Conservation (phyloP, 148 eudicot species). For the Silene conica region DNA sequence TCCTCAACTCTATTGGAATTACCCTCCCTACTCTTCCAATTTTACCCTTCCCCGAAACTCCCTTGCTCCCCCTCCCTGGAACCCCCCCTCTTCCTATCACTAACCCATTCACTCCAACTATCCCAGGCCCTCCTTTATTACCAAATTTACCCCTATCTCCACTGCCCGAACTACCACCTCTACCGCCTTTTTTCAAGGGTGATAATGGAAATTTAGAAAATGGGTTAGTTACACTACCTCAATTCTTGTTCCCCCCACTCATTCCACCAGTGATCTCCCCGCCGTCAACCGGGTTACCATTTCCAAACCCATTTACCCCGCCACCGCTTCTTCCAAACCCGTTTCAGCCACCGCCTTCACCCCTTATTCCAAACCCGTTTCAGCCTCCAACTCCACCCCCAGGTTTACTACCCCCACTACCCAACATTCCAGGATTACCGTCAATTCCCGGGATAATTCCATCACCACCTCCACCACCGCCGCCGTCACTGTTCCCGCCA, state of each 20-base stretch:
- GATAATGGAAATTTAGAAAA: background rate
- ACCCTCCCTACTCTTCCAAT: slow-evolving; percentile 17
- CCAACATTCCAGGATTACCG: slow-evolving; percentile 1
- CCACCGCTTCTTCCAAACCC: slow-evolving; percentile 37
- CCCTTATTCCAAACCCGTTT: slow-evolving; percentile 37
- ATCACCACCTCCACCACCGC: background rate
- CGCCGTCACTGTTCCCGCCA: slow-evolving; percentile 31
- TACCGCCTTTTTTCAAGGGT: slow-evolving; percentile 36
- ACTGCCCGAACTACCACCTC: slow-evolving; percentile 38
- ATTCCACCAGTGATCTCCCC: slow-evolving; percentile 28
- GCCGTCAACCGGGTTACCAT: slow-evolving; percentile 29
- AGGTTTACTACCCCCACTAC: slow-evolving; percentile 25
- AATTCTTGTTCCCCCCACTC: slow-evolving; percentile 29
- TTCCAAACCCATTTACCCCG: slow-evolving; percentile 48
- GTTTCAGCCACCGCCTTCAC: slow-evolving; percentile 35
- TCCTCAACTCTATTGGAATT: slow-evolving; percentile 23
- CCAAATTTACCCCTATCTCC: slow-evolving; percentile 52
- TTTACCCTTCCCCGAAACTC: slow-evolving; percentile 4
- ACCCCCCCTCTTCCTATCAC: slow-evolving; percentile 18
- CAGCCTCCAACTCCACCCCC: slow-evolving; percentile 44
- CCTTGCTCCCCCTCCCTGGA: slow-evolving; percentile 17
- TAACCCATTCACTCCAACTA: slow-evolving; percentile 32
- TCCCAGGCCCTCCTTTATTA: slow-evolving; percentile 31
- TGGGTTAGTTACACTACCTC: slow-evolving; percentile 6
- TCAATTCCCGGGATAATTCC: slow-evolving; percentile 22